These are phyloP conservation scores for Lecanosticta acicola DNA, from an alignment of 2,329 filamentous ascomycete genomes.

Conservation along the genomic window DNA sequence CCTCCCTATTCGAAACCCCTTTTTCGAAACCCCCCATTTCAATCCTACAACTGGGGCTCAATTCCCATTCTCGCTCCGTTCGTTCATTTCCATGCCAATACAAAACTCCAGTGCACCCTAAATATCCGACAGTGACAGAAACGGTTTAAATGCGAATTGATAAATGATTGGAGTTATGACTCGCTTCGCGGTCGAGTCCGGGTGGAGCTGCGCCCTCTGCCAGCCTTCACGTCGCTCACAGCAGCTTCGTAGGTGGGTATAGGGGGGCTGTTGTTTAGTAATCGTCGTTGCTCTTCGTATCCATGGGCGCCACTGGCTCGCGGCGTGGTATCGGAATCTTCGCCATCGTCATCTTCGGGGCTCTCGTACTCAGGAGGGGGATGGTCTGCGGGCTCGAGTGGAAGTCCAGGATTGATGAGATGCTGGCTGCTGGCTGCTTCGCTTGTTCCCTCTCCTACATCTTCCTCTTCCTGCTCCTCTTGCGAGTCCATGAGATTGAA, in stretches of 20 bases:
- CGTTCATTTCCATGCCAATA: background rate
- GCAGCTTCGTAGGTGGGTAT: conserved; percentile 81
- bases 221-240: conserved; percentile 37
- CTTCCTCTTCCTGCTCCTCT: conserved; percentile 34
- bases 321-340: conserved; percentile 23
- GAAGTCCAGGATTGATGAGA: conserved; percentile 24
- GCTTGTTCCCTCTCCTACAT: conserved; percentile 22
- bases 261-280: conserved; percentile 47
- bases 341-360: conserved; percentile 30
- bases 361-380: conserved; percentile 47
- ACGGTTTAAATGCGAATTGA: background rate
- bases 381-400: conserved; percentile 30
- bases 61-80: background rate
- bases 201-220: conserved; percentile 26
- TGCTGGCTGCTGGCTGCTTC: conserved; percentile 19
- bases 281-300: conserved; percentile 11
- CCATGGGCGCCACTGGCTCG: conserved; percentile 20
- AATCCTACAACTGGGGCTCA: background rate
- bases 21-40: background rate
- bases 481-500: conserved; percentile 63
- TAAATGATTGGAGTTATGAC: conserved; percentile 10
- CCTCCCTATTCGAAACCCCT: background rate
- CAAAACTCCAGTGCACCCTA: background rate
- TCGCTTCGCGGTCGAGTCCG: conserved; percentile 15
- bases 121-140: background rate